A percentile compares a stretch with the other conserved stretches of the same genome.
Conservation (phyloP, 75 land plant genomes). For the Cryptomeria japonica region DNA sequence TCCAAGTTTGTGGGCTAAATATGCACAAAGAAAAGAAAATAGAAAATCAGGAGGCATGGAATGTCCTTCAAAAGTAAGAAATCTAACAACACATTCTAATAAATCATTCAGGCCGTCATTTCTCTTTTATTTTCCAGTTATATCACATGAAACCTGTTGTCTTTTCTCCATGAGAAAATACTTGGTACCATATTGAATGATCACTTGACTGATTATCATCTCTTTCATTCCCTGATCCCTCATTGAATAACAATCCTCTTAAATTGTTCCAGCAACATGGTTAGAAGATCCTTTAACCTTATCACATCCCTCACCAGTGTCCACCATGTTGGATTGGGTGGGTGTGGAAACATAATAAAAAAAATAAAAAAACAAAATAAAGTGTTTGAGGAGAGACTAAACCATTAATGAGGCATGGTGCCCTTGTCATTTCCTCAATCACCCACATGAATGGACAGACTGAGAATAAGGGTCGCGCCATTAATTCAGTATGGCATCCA, state of each 20-base stretch:
- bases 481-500: too few relatives aligned
- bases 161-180: constrained; percentile 55
- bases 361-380: too few relatives aligned
- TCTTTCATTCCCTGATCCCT: constrained; percentile 73
- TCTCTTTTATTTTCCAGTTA: constrained; percentile 11
- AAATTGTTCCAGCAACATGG: constrained; percentile 58
- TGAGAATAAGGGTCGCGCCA: too few relatives aligned
- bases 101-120: constrained; percentile 10
- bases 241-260: constrained; percentile 55
- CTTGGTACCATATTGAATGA: constrained; percentile 24
- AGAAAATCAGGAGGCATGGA: constrained; percentile 67
- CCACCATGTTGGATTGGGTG: too few relatives aligned
- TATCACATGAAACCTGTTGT: not conserved
- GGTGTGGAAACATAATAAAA: too few relatives aligned
- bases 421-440: too few relatives aligned
- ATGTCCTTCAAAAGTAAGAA: constrained; percentile 36
- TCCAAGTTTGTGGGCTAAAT: constrained; percentile 30
- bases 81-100: constrained; percentile 40
- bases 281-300: constrained; percentile 80
- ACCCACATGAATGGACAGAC: too few relatives aligned
- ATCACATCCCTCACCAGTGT: not conserved
- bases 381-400: too few relatives aligned
- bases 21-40: constrained; percentile 53
- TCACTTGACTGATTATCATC: too few relatives aligned
- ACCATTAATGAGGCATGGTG: too few relatives aligned